Evolutionary conservation across 805 yeast species (phyloP).

Genomic region (Hanseniaspora occidentalis): DNA sequence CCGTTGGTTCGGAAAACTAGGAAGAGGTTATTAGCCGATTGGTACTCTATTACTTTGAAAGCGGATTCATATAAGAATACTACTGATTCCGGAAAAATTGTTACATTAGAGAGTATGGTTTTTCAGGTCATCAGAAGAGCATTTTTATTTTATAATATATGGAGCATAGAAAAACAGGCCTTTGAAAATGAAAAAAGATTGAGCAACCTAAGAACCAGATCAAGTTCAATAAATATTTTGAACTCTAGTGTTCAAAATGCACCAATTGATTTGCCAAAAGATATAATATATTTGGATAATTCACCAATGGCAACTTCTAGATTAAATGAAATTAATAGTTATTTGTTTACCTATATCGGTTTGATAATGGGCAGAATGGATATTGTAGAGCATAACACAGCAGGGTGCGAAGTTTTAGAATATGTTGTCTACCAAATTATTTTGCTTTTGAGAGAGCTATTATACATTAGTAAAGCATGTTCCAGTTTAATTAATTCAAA

Average conservation of each 20-base stretch:
- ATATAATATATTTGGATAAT: constrained; percentile 32
- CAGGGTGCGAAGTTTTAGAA: constrained; percentile 58
- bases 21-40: constrained; percentile 60
- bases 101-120: constrained; percentile 47
- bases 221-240: constrained; percentile 16
- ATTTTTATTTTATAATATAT: constrained; percentile 49
- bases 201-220: constrained; percentile 10
- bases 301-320: constrained; percentile 57
- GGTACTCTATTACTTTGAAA: constrained; percentile 68
- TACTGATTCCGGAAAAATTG: constrained; percentile 42
- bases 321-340: constrained; percentile 49
- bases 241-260: neutral
- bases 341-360: constrained; percentile 49
- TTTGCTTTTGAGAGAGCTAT: constrained; percentile 47
- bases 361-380: constrained; percentile 67
- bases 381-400: constrained; percentile 58
- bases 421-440: constrained; percentile 57
- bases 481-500: constrained; percentile 23
- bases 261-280: constrained; percentile 10
- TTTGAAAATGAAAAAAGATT: constrained; percentile 22
- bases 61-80: constrained; percentile 67
- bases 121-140: constrained; percentile 59
- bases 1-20: constrained; percentile 52
- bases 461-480: constrained; percentile 44
- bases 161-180: constrained; percentile 53